Evolutionary conservation across 2,329 filamentous ascomycete species (phyloP).

Genomic region (Sclerotinia spermophila): DNA sequence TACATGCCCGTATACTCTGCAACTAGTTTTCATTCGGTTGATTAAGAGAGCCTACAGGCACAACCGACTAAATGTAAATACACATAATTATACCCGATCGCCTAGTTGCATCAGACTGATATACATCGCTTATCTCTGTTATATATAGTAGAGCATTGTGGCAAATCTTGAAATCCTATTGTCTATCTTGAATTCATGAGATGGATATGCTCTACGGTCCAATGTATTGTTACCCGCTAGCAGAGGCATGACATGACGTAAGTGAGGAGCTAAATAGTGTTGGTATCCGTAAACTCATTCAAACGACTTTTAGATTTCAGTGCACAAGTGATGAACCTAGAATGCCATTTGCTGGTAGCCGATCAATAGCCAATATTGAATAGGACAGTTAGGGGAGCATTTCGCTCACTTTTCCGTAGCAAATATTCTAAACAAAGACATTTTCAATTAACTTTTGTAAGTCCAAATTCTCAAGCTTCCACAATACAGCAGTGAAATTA

Average conservation of each 20-base stretch:
- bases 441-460: too few relatives aligned
- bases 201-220: not conserved
- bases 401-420: too few relatives aligned
- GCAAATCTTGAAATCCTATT: not conserved
- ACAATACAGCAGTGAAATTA: too few relatives aligned
- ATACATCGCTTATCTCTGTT: not conserved
- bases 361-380: too few relatives aligned
- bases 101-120: not conserved
- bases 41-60: not conserved
- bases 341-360: not conserved
- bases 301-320: not conserved
- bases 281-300: not conserved
- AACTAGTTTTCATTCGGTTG: not conserved
- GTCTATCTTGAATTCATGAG: not conserved
- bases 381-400: too few relatives aligned
- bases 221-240: not conserved
- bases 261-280: not conserved
- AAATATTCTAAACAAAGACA: too few relatives aligned
- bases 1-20: not conserved
- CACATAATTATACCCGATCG: not conserved
- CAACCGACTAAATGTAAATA: not conserved
- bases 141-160: not conserved
- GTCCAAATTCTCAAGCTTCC: too few relatives aligned
- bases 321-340: not conserved
- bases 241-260: not conserved